Base-by-base conservation (phyloP, 106 monocot genomes). In the Triglochin maritima region DNA sequence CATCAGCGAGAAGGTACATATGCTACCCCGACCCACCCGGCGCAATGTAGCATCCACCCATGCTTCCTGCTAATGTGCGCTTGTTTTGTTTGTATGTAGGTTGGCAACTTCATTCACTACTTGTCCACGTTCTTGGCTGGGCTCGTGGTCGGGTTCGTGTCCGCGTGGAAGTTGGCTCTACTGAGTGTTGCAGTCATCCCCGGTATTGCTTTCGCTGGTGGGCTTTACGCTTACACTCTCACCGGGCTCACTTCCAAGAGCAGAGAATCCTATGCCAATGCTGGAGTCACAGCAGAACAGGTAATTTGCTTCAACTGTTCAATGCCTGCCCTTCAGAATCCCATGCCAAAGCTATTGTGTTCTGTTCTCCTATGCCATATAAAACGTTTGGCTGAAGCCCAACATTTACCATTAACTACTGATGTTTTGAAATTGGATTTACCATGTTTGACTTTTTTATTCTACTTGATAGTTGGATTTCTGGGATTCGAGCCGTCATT, bases 21-120 rank as follows among this genome's bases (percentile, higher is more conserved):
- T 2, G 7, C 42, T 46, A 2, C 7, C 7, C 17, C 44, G 29
- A 29, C 29, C 29, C 29, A 29, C 29, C 29, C 29, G 29, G 29
- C 29, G 29, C 29, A 29, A 29, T 29, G 29, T 29, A 29, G 29
- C 29, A 29, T 29, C 29, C 29, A 29, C 29, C 1, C 29, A 29
- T 29, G 29, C 29, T 29, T 29, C 29, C 29, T 29, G 29, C 29
- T 29, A 29, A 29, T 1, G 29, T 29, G 29, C 29, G 1, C 29
- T 29, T 29, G 29, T 29, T 29, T 29, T 29, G 29, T 29, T 29
- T 29, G 29, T 29, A 29, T 29, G 17, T 73, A 94, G 94, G 96
- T 91, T 12, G 96, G 96, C n/a, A 96, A 96, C 69, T 96, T 96
- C 54, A 96, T 96, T 50, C 96, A 96, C 72, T 96, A 96, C 75